Evolutionary conservation across 2,329 filamentous ascomycete genomes (phyloP).

Genomic region (Pseudogymnoascus destructans): DNA sequence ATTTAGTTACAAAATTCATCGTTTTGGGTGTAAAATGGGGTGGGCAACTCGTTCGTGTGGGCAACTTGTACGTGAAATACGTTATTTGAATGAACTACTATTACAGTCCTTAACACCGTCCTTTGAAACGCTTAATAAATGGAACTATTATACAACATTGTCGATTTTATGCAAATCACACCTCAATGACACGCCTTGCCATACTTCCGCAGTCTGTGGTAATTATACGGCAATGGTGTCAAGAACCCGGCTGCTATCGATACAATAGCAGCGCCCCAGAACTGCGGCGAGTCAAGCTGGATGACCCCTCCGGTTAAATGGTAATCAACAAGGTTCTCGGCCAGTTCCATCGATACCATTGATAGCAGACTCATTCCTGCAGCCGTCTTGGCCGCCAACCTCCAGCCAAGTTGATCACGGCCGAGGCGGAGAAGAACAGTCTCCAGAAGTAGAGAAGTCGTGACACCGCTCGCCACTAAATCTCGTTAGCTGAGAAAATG

Average conservation of each 20-base stretch:
- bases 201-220: constrained; percentile 34
- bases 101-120: not conserved
- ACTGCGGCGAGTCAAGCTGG: constrained; percentile 32
- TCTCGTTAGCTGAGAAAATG: not conserved
- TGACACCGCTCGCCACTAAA: constrained; percentile 38
- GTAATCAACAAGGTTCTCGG: constrained; percentile 42
- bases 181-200: constrained; percentile 35
- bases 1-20: too few species aligned
- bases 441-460: constrained; percentile 39
- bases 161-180: not conserved
- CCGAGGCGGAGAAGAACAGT: constrained; percentile 37
- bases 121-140: not conserved
- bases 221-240: constrained; percentile 41
- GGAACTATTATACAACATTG: not conserved
- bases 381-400: constrained; percentile 35
- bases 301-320: constrained; percentile 40
- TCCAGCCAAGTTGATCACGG: constrained; percentile 35
- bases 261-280: constrained; percentile 38
- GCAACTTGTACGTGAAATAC: too few species aligned
- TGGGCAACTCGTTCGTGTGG: too few species aligned
- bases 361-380: constrained; percentile 46
- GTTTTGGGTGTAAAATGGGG: too few species aligned
- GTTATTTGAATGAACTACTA: not conserved
- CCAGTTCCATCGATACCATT: constrained; percentile 45
- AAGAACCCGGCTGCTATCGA: constrained; percentile 34